Evolutionary conservation across 805 yeast genomes (phyloP).

Genomic region (Metschnikowia hibisci): DNA sequence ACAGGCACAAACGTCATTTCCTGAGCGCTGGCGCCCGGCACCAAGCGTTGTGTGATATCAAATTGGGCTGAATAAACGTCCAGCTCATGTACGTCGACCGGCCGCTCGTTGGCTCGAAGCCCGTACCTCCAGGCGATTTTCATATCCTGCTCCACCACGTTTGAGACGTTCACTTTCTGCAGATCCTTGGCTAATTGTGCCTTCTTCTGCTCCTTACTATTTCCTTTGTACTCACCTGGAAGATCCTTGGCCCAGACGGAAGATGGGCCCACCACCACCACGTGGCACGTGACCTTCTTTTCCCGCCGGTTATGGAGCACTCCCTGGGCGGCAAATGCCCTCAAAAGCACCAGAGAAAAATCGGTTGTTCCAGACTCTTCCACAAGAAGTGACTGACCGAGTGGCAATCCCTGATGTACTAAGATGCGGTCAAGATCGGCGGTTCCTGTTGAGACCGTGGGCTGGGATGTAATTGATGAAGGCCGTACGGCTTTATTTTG

Average conservation of each 20-base stretch:
- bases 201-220: constrained; percentile 62
- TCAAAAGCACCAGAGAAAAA: constrained; percentile 65
- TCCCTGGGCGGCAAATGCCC: constrained; percentile 76
- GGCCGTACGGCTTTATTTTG: constrained; percentile 48
- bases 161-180: constrained; percentile 63
- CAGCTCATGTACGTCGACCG: constrained; percentile 18
- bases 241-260: constrained; percentile 61
- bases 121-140: constrained; percentile 96
- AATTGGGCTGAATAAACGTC: constrained; percentile 63
- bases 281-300: constrained; percentile 46
- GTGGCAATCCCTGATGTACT: constrained; percentile 81
- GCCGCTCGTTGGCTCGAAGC: constrained; percentile 15
- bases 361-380: constrained; percentile 90
- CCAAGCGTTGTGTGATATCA: constrained; percentile 68
- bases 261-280: constrained; percentile 59
- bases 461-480: constrained; percentile 69
- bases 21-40: constrained; percentile 59
- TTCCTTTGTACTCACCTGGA: constrained; percentile 75
- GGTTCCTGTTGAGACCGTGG: constrained; percentile 78
- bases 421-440: constrained; percentile 69
- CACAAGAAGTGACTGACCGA: constrained; percentile 64
- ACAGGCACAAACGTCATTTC: constrained; percentile 59
- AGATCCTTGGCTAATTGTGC: constrained; percentile 54
- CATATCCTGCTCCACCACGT: constrained; percentile 56
- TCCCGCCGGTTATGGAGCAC: constrained; percentile 56